Conservation (phyloP, 2,329 filamentous ascomycete species). For the Fusarium musae region DNA sequence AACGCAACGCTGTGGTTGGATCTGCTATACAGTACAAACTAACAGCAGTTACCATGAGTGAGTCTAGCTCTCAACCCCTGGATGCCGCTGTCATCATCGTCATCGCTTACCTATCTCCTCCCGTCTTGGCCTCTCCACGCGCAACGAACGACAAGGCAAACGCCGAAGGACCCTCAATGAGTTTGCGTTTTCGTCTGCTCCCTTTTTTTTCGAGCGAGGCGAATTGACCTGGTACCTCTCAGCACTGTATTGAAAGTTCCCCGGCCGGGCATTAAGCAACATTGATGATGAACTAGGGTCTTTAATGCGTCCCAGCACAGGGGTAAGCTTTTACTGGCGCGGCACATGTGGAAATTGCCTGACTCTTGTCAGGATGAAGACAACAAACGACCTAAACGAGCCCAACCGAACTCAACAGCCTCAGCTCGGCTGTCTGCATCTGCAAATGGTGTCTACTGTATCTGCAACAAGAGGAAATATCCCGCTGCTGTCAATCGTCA, state of each 20-base stretch:
- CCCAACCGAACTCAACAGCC: neutral
- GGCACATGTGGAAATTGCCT: constrained; percentile 35
- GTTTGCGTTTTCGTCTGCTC: neutral
- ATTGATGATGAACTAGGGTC: neutral
- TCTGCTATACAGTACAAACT: neutral
- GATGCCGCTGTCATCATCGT: constrained; percentile 37
- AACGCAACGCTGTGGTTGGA: neutral
- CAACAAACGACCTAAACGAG: neutral
- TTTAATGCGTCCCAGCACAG: constrained; percentile 16
- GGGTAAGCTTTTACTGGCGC: constrained; percentile 23
- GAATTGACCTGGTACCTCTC: neutral
- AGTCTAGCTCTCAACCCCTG: constrained; percentile 7
- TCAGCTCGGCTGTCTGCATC: neutral
- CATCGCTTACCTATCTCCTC: constrained; percentile 32
- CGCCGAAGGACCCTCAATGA: neutral
- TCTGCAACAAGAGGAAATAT: neutral
- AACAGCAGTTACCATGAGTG: too few species aligned
- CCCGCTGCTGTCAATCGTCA: constrained; percentile 14
- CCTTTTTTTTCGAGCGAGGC: constrained; percentile 3
- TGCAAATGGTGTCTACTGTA: neutral
- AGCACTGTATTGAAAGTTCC: neutral
- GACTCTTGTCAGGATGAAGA: constrained; percentile 18
- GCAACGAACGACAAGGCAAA: constrained; percentile 22
- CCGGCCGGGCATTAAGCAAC: neutral
- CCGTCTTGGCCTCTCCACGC: constrained; percentile 28